Conservation (phyloP, 805 yeast genomes). For the Dipodascus geniculatus region DNA sequence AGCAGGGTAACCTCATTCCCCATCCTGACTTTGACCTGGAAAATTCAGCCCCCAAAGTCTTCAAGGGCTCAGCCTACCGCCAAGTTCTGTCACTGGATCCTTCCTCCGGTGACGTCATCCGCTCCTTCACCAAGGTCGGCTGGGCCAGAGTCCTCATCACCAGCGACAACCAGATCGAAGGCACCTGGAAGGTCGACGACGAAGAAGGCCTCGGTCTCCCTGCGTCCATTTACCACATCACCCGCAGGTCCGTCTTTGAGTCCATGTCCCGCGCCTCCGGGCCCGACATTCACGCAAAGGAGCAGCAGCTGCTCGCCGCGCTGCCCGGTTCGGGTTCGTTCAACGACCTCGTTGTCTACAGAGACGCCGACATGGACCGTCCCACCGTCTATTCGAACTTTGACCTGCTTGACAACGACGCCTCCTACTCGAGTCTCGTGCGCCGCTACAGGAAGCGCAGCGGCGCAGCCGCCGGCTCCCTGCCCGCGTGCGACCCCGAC, state of each 20-base stretch:
- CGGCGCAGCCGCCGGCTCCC: neutral
- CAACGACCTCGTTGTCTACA: constrained; percentile 18
- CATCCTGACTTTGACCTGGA: constrained; percentile 12
- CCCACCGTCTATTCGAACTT: constrained; percentile 1
- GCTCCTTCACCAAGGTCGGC: constrained; percentile 19
- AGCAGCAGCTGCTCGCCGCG: constrained; percentile 6
- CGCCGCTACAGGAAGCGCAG: neutral
- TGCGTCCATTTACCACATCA: constrained; percentile 18
- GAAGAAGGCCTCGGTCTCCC: constrained; percentile 22
- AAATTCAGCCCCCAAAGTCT: constrained; percentile 5
- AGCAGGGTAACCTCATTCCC: constrained; percentile 8
- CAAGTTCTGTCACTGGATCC: constrained; percentile 9
- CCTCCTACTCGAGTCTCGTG: neutral
- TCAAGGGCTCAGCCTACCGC: constrained; percentile 22
- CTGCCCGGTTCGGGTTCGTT: neutral
- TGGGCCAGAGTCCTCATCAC: constrained; percentile 23
- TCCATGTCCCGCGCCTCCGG: constrained; percentile 7
- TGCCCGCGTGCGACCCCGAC: neutral
- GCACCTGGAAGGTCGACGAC: constrained; percentile 25
- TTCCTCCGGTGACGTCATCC: constrained; percentile 8
- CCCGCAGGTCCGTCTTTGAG: constrained; percentile 8
- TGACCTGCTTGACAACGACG: neutral
- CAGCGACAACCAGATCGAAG: constrained; percentile 14
- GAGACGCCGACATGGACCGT: constrained; percentile 18
- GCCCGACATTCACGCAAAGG: constrained; percentile 6